Base-by-base conservation (phyloP, 2,329 filamentous ascomycete species). In the Calonectria multiphialidica region DNA sequence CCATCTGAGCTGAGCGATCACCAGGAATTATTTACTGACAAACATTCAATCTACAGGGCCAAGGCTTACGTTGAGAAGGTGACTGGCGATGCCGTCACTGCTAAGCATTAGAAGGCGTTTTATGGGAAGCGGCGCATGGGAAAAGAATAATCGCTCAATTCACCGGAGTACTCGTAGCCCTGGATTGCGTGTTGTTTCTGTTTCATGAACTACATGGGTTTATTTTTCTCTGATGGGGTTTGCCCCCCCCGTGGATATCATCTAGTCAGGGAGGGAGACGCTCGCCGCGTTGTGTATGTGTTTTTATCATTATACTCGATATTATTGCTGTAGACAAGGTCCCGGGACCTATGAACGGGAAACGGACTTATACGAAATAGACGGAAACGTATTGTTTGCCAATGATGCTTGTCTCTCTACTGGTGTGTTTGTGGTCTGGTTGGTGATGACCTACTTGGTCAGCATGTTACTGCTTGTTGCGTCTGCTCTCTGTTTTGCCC, bases 21-120 rank as follows among this genome's bases (percentile, higher is more conserved):
- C 18, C 12, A 8, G 49, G 49, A 64, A 63, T 66, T 16, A 37
- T 44, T 16, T 50, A 28, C 45, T 74, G 73, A 75, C 40, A 62
- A 59, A 28, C 49, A 23, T 84, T 75, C 82, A 42, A 62, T 28
- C 66, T 68, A 82, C 78, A 93, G 91, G 88, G 91, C 91, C 74
- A 93, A 93, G 86, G 87, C 86, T 68, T 92, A 93, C 77, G 90
- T 93, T 74, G 91, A 93, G 84, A 90, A 90, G 83, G 72, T 93
- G 82, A 93, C 91, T 61, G 91, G 91, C 73, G 91, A 93, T 30
- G 79, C 83, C 80, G 90, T 92, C 80, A 91, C 91, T 75, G 90
- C 90, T 80, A 93, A 93, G 89, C 91, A 93, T 89, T 93, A 91
- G 80, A 84, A 81, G 81, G 84, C 82, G 81, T 83, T 57, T 57